These are phyloP conservation scores for Nakaseomyces bracarensis DNA, from an alignment of 1,139 yeast species.

Conservation along the genomic window DNA sequence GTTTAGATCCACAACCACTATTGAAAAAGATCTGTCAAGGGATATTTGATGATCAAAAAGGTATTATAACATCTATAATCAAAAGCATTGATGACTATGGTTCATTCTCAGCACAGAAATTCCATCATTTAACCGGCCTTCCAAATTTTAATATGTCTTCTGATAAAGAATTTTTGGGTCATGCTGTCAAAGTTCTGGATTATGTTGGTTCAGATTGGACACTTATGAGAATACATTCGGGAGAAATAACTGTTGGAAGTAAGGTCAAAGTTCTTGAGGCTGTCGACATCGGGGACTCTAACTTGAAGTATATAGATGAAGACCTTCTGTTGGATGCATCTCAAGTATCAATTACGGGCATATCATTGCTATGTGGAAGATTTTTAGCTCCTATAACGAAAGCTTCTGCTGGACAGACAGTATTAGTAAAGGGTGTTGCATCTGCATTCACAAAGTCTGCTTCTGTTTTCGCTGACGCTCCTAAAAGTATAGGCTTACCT, in stretches of 20 bases:
- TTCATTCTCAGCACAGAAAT: background rate
- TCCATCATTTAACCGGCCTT: background rate
- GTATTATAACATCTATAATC: constrained; percentile 42
- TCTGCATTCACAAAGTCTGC: constrained; percentile 54
- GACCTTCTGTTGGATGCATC: constrained; percentile 38
- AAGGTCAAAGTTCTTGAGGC: constrained; percentile 48
- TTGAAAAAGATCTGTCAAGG: constrained; percentile 46
- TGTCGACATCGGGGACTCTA: background rate
- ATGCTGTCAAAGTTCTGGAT: constrained; percentile 51
- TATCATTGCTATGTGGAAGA: constrained; percentile 65
- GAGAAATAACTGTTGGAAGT: constrained; percentile 44
- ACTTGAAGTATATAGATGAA: constrained; percentile 37
- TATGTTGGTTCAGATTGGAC: constrained; percentile 34
- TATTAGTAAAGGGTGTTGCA: constrained; percentile 53
- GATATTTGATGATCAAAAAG: constrained; percentile 47
- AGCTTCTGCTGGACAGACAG: constrained; percentile 59
- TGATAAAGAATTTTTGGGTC: background rate
- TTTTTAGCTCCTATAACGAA: constrained; percentile 50
- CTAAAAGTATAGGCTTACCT: constrained; percentile 14
- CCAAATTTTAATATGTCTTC: background rate
- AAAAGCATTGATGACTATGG: background rate
- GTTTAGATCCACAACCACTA: constrained; percentile 50
- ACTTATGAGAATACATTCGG: constrained; percentile 55
- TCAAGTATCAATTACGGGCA: constrained; percentile 36
- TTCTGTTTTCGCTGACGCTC: constrained; percentile 36